These are phyloP conservation scores for Ustilago crameri DNA, from an alignment of 1,284 basidiomycete species.

Conservation along the genomic window DNA sequence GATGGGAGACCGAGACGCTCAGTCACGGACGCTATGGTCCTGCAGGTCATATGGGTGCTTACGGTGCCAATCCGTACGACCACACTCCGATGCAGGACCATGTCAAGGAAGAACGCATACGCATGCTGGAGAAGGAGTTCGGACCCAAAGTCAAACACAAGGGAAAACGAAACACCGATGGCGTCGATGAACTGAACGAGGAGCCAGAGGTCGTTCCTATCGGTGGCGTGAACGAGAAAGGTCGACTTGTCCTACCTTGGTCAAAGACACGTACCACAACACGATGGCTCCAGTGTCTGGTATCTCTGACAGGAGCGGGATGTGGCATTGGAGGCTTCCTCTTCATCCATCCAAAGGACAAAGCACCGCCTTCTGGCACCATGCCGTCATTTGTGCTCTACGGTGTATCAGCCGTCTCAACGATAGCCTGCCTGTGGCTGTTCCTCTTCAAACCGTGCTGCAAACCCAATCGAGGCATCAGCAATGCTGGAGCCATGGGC, in stretches of 20 bases:
- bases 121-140: constrained; percentile 61
- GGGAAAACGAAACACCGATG: constrained; percentile 22
- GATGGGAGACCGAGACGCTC: constrained; percentile 60
- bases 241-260: constrained; percentile 39
- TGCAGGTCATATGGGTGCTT: constrained; percentile 1
- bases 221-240: constrained; percentile 41
- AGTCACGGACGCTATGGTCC: constrained; percentile 20
- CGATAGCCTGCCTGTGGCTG: constrained; percentile 46
- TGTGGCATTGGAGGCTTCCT: constrained; percentile 50
- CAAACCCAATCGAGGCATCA: constrained; percentile 8
- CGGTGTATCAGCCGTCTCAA: constrained; percentile 40
- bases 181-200: constrained; percentile 29
- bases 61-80: constrained; percentile 23
- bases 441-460: constrained; percentile 51
- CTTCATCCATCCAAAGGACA: constrained; percentile 39
- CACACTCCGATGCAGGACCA: constrained; percentile 25
- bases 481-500: constrained; percentile 3
- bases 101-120: constrained; percentile 58
- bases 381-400: constrained; percentile 50
- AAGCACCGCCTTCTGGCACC: constrained; percentile 33
- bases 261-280: constrained; percentile 32
- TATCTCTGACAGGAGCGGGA: constrained; percentile 38
- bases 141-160: constrained; percentile 47
- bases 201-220: constrained; percentile 31
- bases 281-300: constrained; percentile 41